Percentiles rank a stretch among this genome's conserved stretches.
Conservation (phyloP, 495 filamentous ascomycete species). For the Penicillium roqueforti region DNA sequence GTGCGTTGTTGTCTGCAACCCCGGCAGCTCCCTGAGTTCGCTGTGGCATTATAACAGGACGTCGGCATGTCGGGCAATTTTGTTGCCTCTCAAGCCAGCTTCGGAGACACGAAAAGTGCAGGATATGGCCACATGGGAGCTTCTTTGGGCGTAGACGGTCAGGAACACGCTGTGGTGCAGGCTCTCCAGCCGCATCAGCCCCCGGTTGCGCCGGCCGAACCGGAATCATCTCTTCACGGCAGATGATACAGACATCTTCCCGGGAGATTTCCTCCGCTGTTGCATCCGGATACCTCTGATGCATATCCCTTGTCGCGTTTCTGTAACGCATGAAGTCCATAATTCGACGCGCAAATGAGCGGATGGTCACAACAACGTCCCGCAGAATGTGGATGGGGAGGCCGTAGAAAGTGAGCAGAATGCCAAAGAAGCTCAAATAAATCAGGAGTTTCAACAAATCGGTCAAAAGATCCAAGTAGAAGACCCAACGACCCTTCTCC, state of each 20-base stretch:
- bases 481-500: constrained; percentile 88
- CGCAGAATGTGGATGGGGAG: constrained; percentile 94
- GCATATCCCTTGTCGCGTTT: constrained; percentile 87
- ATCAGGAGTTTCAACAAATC: constrained; percentile 88
- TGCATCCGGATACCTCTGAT: constrained; percentile 84
- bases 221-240: constrained; percentile 88
- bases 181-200: constrained; percentile 30
- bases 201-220: constrained; percentile 49
- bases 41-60: constrained; percentile 57
- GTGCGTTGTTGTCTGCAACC: constrained; percentile 25
- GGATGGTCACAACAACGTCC: constrained; percentile 87
- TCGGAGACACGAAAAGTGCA: constrained; percentile 89
- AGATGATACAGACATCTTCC: constrained; percentile 96
- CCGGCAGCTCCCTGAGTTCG: constrained; percentile 26
- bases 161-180: constrained; percentile 44
- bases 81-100: constrained; percentile 99
- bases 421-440: constrained; percentile 87
- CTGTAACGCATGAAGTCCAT: constrained; percentile 83
- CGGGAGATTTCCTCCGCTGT: constrained; percentile 77
- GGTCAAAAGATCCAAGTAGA: constrained; percentile 81
- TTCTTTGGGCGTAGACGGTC: constrained; percentile 90
- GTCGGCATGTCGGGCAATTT: constrained; percentile 90
- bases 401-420: constrained; percentile 89
- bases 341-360: constrained; percentile 84
- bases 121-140: constrained; percentile 90